Evolutionary conservation across 2,329 filamentous ascomycete species (phyloP).

Genomic region (Ascochyta rabiei): DNA sequence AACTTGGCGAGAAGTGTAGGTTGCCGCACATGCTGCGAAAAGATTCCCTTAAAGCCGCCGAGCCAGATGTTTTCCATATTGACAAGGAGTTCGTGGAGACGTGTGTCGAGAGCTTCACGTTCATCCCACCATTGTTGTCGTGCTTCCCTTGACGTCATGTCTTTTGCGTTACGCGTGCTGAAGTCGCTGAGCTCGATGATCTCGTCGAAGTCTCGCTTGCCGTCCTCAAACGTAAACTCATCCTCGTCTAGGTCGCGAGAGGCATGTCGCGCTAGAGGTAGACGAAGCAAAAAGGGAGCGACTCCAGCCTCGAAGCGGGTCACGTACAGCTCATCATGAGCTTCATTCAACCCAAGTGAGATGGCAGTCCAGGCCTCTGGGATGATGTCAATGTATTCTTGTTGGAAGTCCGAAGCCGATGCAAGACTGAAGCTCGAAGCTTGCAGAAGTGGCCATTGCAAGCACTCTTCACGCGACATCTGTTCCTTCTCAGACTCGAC

Average conservation of each 20-base stretch:
- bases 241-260: slow-evolving; percentile 81
- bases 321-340: slow-evolving; percentile 82
- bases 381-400: slow-evolving; percentile 83
- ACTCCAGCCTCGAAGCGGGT: slow-evolving; percentile 80
- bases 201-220: slow-evolving; percentile 77
- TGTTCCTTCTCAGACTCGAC: slow-evolving; percentile 56
- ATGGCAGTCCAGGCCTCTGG: slow-evolving; percentile 83
- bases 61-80: slow-evolving; percentile 95
- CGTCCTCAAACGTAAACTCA: slow-evolving; percentile 82
- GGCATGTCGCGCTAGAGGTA: slow-evolving; percentile 83
- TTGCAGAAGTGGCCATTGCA: slow-evolving; percentile 50
- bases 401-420: slow-evolving; percentile 65
- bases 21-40: slow-evolving; percentile 73
- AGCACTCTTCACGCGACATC: slow-evolving; percentile 41
- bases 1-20: slow-evolving; percentile 74
- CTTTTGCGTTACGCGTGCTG: slow-evolving; percentile 75
- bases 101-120: slow-evolving; percentile 77
- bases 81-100: slow-evolving; percentile 76
- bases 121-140: slow-evolving; percentile 90
- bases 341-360: slow-evolving; percentile 83
- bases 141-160: slow-evolving; percentile 74
- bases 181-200: slow-evolving; percentile 83
- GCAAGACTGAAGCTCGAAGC: slow-evolving; percentile 45
- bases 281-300: slow-evolving; percentile 81
- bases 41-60: slow-evolving; percentile 92